A percentile compares a stretch with the other conserved stretches of the same genome.
Evolutionary conservation across 441 rosid species (phyloP).

Genomic region (Erysimum cheiri): DNA sequence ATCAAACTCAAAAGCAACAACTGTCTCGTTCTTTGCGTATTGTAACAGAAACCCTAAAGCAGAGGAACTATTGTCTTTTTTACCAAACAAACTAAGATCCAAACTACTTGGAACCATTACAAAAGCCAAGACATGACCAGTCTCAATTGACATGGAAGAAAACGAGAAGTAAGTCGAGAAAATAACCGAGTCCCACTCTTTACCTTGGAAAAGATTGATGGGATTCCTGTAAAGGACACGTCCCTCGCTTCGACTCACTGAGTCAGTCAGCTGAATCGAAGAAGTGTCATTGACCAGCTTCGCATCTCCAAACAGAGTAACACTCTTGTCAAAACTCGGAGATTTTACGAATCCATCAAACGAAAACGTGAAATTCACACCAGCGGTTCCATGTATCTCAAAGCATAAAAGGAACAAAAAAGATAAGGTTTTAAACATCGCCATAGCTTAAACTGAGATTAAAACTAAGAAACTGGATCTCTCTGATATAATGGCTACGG

Average conservation of each 20-base stretch:
- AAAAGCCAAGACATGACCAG: slow-evolving; percentile 64
- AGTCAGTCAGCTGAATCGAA: slow-evolving; percentile 63
- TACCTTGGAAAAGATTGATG: slow-evolving; percentile 73
- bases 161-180: slow-evolving; percentile 78
- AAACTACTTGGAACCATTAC: slow-evolving; percentile 63
- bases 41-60: slow-evolving; percentile 41
- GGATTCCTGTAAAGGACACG: slow-evolving; percentile 68
- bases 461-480: slow-evolving; percentile 23
- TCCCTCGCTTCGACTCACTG: slow-evolving; percentile 60
- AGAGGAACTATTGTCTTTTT: slow-evolving; percentile 52
- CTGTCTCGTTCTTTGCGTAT: slow-evolving; percentile 25
- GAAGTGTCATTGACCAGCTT: slow-evolving; percentile 52
- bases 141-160: slow-evolving; percentile 51
- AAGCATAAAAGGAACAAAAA: slow-evolving; percentile 48
- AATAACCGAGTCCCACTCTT: slow-evolving; percentile 50
- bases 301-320: slow-evolving; percentile 76
- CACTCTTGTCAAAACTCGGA: slow-evolving; percentile 37
- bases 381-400: slow-evolving; percentile 1
- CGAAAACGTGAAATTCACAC: not conserved
- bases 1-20: slow-evolving; percentile 40
- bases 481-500: slow-evolving; percentile 6
- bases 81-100: slow-evolving; percentile 43
- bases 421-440: slow-evolving; percentile 40
- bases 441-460: slow-evolving; percentile 45
- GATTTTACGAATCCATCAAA: not conserved